A percentile compares a stretch with the other conserved stretches of the same genome.
These are phyloP conservation scores for Rubroshorea leprosula DNA, from an alignment of 345 rosid species.

Conservation along the genomic window DNA sequence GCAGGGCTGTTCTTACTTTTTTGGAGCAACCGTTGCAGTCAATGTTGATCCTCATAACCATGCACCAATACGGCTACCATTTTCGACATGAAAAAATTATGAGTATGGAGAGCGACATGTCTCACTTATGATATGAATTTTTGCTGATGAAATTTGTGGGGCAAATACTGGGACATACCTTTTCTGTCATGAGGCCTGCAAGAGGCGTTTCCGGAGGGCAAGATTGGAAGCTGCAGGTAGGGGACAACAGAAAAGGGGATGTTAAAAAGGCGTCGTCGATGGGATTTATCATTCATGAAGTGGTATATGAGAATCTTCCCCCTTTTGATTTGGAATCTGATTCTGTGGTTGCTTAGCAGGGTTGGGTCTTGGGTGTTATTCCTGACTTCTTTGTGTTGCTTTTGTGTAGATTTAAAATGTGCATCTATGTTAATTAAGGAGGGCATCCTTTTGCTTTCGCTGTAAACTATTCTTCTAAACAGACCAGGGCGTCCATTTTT, in stretches of 20 bases:
- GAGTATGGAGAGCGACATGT: too few species aligned
- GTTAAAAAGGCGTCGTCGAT: neutral
- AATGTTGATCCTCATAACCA: constrained; percentile 47
- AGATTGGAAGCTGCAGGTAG: neutral
- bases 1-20: constrained; percentile 43
- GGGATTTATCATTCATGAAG: constrained; percentile 1
- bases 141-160: neutral
- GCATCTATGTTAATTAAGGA: too few species aligned
- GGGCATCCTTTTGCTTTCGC: constrained; percentile 18
- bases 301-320: neutral
- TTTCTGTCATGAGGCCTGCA: constrained; percentile 21
- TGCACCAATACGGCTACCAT: constrained; percentile 29
- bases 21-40: constrained; percentile 48
- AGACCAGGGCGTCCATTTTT: too few species aligned
- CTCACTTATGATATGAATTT: neutral
- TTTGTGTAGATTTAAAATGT: neutral
- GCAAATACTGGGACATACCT: constrained; percentile 18
- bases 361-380: constrained; percentile 7
- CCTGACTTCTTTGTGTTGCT: constrained; percentile 19
- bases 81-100: neutral
- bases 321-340: constrained; percentile 31
- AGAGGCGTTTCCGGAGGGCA: constrained; percentile 8
- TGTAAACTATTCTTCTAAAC: neutral
- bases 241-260: constrained; percentile 7
- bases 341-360: constrained; percentile 16